phyloP scores from a whole-genome alignment of 345 rosid species.

The Eucalyptus sp. region DNA sequence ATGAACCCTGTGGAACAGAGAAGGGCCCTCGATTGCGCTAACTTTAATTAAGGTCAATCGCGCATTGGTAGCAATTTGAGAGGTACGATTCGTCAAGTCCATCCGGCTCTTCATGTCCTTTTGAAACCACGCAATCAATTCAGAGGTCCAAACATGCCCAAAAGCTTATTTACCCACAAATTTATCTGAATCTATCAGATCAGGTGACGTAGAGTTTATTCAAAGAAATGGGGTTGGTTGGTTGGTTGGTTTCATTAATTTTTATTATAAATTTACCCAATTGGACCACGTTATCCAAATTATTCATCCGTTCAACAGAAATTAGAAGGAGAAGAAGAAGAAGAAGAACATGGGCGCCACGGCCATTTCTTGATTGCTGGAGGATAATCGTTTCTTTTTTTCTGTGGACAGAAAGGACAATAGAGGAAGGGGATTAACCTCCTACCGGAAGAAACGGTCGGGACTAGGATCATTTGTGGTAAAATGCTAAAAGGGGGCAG shows the following conservation, averaged over 20 bases:
- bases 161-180: not conserved
- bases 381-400: not conserved
- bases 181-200: not conserved
- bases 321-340: not conserved
- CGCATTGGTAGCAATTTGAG: not conserved
- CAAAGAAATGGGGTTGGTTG: not conserved
- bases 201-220: not conserved
- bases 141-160: not conserved
- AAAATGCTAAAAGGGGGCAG: not conserved
- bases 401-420: not conserved
- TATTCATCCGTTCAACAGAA: not conserved
- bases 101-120: not conserved
- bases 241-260: not conserved
- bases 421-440: not conserved
- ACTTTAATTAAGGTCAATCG: not conserved
- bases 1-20: not conserved
- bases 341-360: not conserved
- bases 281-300: not conserved
- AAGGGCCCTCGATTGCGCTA: not conserved
- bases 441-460: not conserved
- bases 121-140: accelerated
- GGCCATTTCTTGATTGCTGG: not conserved
- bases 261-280: not conserved
- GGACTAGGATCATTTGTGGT: not conserved
- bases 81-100: not conserved